Evolutionary conservation across 257 asterid genomes (phyloP), one percentile per base, ranked within the genome.

Genomic region (Sherardia arvensis): DNA sequence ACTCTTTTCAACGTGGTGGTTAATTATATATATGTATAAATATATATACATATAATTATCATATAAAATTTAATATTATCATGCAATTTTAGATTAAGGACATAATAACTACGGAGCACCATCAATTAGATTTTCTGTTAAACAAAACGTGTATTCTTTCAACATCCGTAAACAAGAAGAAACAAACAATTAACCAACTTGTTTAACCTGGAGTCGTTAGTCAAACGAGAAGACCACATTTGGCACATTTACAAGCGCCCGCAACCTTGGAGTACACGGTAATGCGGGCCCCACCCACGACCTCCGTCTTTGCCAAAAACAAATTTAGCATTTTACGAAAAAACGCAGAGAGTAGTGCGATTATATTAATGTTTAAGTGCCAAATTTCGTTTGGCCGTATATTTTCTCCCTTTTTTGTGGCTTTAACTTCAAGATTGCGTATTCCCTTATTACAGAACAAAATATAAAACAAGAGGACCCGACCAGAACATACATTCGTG

Each of bases 221-320:
- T 60, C 71, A 66, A 53, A 72, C 28, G 53, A n/a, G n/a, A 62
- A 61, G 26, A 17, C 51, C 61, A 6, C 65, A 61, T 17, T 58
- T 27, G 51, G 64, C 56, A 49, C 12, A 2, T 49, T n/a, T n/a
- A 18, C 8, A n/a, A 25, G 47, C 59, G 78, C 85, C 85, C 79
- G 66, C 69, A 79, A 78, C 74, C 81, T 76, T 78, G 84, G 84
- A 80, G 68, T 69, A 69, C 85, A 80, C 74, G 86, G 79, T 18
- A 71, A 59, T 61, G 58, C 28, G 60, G 77, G 76, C 25, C 79
- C 83, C 70, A 68, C 59, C 28, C 1, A 40, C 14, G 79, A 21
- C 54, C 15, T 58, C 10, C 34, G 12, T 15, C 20, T 15, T n/a
- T n/a, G n/a, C n/a, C n/a, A 7, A 17, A 43, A 43, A 14, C 51